Conservation (phyloP, 1,139 yeast genomes). For the Pichia sp. region DNA sequence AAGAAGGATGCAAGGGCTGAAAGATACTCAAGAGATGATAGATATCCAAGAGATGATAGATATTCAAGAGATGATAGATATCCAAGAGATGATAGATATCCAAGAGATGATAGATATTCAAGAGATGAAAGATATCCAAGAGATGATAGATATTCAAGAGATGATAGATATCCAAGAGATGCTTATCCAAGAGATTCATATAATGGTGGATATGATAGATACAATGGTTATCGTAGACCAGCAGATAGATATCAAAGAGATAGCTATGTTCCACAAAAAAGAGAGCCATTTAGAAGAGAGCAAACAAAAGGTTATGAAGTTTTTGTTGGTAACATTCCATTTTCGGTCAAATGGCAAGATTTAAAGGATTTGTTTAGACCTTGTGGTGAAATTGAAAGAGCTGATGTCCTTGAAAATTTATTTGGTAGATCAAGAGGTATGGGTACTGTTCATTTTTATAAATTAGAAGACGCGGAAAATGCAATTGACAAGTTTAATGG, state of each 20-base stretch:
- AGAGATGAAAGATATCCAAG: conserved; percentile 7
- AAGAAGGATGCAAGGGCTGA: conserved; percentile 14
- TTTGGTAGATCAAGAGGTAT: conserved; percentile 81
- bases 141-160: conserved; percentile 8
- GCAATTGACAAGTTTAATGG: conserved; percentile 64
- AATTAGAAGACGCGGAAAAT: conserved; percentile 51
- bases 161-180: conserved; percentile 3
- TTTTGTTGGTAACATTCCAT: conserved; percentile 80
- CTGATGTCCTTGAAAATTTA: conserved; percentile 65
- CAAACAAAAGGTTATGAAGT: conserved; percentile 54
- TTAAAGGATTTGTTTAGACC: conserved; percentile 77
- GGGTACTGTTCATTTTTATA: conserved; percentile 66
- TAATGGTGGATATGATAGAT: conserved; percentile 3
- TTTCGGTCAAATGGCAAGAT: conserved; percentile 74
- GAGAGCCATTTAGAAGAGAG: conserved; percentile 12
- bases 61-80: conserved; percentile 2
- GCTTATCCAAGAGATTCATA: background rate
- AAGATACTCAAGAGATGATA: conserved; percentile 6
- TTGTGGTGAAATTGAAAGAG: conserved; percentile 70
- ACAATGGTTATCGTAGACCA: conserved; percentile 12
- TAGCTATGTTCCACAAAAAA: conserved; percentile 5
- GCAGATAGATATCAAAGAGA: conserved; percentile 16
- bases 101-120: conserved; percentile 2
- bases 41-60: conserved; percentile 4
- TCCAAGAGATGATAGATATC: conserved; percentile 13